A percentile compares a stretch with the other conserved stretches of the same genome.
phyloP scores from a whole-genome alignment of 345 rosid genomes.

The Brassica napus region DNA sequence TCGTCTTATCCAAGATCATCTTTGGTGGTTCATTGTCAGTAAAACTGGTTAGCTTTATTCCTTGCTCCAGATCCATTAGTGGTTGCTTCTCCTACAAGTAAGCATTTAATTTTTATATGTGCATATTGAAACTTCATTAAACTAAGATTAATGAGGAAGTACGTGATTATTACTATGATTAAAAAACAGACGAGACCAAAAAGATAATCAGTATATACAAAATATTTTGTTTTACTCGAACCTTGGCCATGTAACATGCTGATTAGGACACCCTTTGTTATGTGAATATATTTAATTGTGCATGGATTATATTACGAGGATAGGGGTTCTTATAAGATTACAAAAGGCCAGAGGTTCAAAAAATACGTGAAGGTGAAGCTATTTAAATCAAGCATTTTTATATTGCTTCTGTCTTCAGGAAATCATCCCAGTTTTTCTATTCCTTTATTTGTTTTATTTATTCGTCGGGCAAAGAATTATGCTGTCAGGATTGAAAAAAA shows the following conservation, averaged over 20 bases:
- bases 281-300: not conserved
- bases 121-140: slow-evolving; percentile 11
- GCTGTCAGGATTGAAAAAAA: slow-evolving; percentile 1
- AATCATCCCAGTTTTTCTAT: not conserved
- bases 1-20: not conserved
- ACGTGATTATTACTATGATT: too few species aligned
- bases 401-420: slow-evolving; percentile 30
- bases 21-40: slow-evolving; percentile 3
- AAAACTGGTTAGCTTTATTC: not conserved
- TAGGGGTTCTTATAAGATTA: slow-evolving; percentile 10
- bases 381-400: slow-evolving; percentile 28
- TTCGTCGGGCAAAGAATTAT: slow-evolving; percentile 29
- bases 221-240: not conserved
- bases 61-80: slow-evolving; percentile 22
- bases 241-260: slow-evolving; percentile 19
- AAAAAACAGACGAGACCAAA: too few species aligned
- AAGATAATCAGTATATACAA: not conserved
- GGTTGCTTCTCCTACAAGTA: slow-evolving; percentile 20
- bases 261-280: not conserved
- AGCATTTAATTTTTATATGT: not conserved
- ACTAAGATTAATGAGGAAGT: not conserved
- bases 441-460: slow-evolving; percentile 6
- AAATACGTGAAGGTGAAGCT: slow-evolving; percentile 6
- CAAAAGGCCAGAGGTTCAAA: not conserved
- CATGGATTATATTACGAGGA: slow-evolving; percentile 1